These are phyloP conservation scores for Conoideocrella luteorostrata DNA, from an alignment of 2,329 filamentous ascomycete species.

Conservation along the genomic window DNA sequence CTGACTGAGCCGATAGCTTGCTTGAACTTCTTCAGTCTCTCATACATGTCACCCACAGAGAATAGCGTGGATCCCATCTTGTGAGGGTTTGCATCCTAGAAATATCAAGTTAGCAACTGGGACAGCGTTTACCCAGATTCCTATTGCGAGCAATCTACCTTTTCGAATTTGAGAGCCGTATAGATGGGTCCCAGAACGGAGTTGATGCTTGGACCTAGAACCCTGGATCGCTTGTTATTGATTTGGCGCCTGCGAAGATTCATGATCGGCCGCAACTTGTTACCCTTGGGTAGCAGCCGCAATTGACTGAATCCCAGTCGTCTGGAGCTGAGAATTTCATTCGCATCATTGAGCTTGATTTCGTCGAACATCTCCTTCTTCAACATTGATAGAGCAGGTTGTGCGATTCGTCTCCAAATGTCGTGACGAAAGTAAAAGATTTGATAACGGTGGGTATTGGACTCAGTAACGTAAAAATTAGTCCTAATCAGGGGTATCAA, in stretches of 20 bases:
- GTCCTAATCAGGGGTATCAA: constrained; percentile 78
- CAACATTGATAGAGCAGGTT: constrained; percentile 62
- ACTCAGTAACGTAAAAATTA: constrained; percentile 95
- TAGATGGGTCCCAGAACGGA: constrained; percentile 63
- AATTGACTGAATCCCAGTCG: constrained; percentile 71
- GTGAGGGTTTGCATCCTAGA: constrained; percentile 41
- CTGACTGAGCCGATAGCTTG: constrained; percentile 31
- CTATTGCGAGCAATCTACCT: constrained; percentile 35
- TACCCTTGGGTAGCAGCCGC: constrained; percentile 74
- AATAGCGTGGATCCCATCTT: constrained; percentile 74
- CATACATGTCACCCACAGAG: constrained; percentile 74
- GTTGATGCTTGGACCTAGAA: constrained; percentile 38
- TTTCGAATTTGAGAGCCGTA: constrained; percentile 72
- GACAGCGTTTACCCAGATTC: no score
- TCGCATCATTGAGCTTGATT: constrained; percentile 51
- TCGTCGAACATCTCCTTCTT: constrained; percentile 75
- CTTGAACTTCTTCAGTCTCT: constrained; percentile 65
- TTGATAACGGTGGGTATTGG: constrained; percentile 68
- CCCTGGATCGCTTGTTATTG: constrained; percentile 57
- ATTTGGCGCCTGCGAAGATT: constrained; percentile 67
- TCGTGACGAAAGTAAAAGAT: constrained; percentile 95
- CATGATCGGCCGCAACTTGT: constrained; percentile 74
- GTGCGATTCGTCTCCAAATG: constrained; percentile 71
- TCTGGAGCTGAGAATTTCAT: constrained; percentile 52
- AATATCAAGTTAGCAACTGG: no score